Base-by-base conservation (phyloP, 345 rosid genomes). In the Citrus glauca region DNA sequence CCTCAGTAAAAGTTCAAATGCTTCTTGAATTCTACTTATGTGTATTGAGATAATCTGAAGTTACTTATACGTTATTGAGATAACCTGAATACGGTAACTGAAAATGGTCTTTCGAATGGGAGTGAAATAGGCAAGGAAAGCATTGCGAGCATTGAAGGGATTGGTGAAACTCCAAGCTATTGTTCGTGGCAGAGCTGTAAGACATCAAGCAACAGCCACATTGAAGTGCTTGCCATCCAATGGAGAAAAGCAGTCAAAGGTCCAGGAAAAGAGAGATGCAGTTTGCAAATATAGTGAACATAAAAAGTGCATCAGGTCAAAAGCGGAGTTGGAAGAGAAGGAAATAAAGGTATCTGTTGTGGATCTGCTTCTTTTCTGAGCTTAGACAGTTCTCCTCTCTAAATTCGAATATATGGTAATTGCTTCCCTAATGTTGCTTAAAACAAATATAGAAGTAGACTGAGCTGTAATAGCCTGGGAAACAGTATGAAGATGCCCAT, bases 91-190 rank as follows among this genome's bases (percentile, higher is more conserved):
- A 48, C 59, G 6, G 25, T 60, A 60, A 73, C 27, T 37, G 69
- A 42, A 30, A 30, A 37, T 53, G 55, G 69, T 28, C 38, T 59
- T 71, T 59, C 63, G 37, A 67, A 48, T 82, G 72, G 72, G 74
- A 62, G 33, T 81, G 38, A 70, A 66, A 81, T 82, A 95, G 99
- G 99, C 98, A 0, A 93, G 93, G 87, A 95, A 92, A 87, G 99
- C 99, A 3, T 84, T 95, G 71, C 79, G 93, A 17, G 99, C 98
- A 32, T 74, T 95, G 28, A 92, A 90, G 81, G 99, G 96, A 76
- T 67, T 93, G 14, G 97, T 93, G 82, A 91, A 82, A 89, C 93
- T 95, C 59, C 99, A 95, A 89, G 97, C 98, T 24, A 85, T 93
- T 66, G 91, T 84, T 38, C 93, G 98, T 17, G 99, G 98, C 14